These are phyloP conservation scores for Monosporascus ibericus DNA, from an alignment of 2,329 filamentous ascomycete genomes.

Conservation along the genomic window DNA sequence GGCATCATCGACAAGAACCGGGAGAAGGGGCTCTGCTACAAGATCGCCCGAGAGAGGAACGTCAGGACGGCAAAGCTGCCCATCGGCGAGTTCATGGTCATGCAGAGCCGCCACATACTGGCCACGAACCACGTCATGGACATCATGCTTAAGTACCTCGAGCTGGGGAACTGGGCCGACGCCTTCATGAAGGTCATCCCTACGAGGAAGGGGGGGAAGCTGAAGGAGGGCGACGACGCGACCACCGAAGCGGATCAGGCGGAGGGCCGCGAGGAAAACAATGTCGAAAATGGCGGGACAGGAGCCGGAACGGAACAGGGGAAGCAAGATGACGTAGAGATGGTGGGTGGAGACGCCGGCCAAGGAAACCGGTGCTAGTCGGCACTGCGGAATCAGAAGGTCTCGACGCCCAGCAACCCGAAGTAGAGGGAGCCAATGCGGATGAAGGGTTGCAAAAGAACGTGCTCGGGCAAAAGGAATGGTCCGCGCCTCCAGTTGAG, in stretches of 20 bases:
- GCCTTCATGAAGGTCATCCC: slow-evolving; percentile 87
- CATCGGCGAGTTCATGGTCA: slow-evolving; percentile 91
- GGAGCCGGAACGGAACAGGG: not conserved
- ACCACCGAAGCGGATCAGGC: slow-evolving; percentile 6
- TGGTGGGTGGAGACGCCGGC: not conserved
- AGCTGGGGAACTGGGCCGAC: slow-evolving; percentile 83
- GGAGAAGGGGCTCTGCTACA: slow-evolving; percentile 91
- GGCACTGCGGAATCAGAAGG: not conserved
- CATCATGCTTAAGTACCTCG: slow-evolving; percentile 92
- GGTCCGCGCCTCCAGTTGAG: slow-evolving; percentile 15
- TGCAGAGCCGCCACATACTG: slow-evolving; percentile 79
- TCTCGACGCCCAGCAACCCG: not conserved
- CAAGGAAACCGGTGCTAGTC: not conserved
- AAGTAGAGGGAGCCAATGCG: slow-evolving; percentile 15
- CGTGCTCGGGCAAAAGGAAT: slow-evolving; percentile 12
- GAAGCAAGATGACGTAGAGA: not conserved
- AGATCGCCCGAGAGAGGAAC: slow-evolving; percentile 64
- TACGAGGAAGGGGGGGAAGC: slow-evolving; percentile 74
- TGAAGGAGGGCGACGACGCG: slow-evolving; percentile 41
- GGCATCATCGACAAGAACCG: slow-evolving; percentile 94
- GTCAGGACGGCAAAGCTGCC: slow-evolving; percentile 87
- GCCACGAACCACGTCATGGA: slow-evolving; percentile 95
- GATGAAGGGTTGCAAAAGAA: slow-evolving; percentile 15
- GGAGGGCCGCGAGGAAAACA: not conserved
- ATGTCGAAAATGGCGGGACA: not conserved